These are phyloP conservation scores for Aspergillus nomiae DNA, from an alignment of 2,329 filamentous ascomycete species.

Conservation along the genomic window DNA sequence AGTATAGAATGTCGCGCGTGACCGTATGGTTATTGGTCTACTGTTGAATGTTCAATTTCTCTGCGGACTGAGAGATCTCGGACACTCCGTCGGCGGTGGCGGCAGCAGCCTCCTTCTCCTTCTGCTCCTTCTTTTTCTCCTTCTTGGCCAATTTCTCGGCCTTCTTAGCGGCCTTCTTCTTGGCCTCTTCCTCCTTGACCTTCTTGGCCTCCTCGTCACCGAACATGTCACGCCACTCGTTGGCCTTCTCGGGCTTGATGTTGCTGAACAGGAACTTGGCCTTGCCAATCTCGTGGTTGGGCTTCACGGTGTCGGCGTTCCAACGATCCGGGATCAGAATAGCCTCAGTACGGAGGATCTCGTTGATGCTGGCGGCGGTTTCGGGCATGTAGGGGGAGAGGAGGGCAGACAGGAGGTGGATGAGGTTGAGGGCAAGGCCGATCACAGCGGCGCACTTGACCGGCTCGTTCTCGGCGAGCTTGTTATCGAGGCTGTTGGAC, in stretches of 20 bases:
- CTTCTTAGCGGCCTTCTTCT: slow-evolving; percentile 43
- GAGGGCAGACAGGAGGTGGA: slow-evolving; percentile 77
- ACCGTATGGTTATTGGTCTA: neutral
- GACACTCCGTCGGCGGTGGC: neutral
- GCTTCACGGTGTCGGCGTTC: slow-evolving; percentile 60
- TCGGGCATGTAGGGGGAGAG: slow-evolving; percentile 83
- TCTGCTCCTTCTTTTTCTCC: slow-evolving; percentile 16
- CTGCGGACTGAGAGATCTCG: neutral
- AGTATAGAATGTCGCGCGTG: neutral
- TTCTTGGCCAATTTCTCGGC: slow-evolving; percentile 43
- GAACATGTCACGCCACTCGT: slow-evolving; percentile 79
- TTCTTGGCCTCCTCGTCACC: slow-evolving; percentile 68
- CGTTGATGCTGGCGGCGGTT: slow-evolving; percentile 73
- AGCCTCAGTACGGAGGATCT: slow-evolving; percentile 68
- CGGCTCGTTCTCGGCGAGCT: slow-evolving; percentile 61
- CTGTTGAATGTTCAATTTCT: neutral
- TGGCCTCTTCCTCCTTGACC: slow-evolving; percentile 60
- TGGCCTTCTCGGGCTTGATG: slow-evolving; percentile 79
- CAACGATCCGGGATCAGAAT: slow-evolving; percentile 69
- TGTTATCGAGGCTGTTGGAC: slow-evolving; percentile 63
- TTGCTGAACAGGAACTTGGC: slow-evolving; percentile 78
- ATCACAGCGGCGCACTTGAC: slow-evolving; percentile 65
- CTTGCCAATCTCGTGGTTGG: slow-evolving; percentile 79
- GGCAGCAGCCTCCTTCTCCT: slow-evolving; percentile 6
- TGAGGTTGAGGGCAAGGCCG: slow-evolving; percentile 78